phyloP scores from a whole-genome alignment of 305 asterid species.

The Fraxinus floribunda region DNA sequence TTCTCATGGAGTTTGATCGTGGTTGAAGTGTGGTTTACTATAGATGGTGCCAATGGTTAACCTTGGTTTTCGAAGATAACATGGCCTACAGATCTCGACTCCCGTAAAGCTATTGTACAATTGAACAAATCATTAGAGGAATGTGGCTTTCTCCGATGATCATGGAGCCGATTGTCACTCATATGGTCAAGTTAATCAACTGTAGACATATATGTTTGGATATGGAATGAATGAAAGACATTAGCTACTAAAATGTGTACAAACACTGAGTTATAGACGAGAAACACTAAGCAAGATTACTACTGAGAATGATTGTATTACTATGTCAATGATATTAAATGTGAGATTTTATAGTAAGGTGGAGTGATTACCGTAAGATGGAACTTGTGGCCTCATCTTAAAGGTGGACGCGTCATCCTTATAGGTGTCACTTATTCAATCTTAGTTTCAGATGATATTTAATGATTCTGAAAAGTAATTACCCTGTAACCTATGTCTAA shows the following conservation, averaged over 20 bases:
- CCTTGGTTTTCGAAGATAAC: neutral
- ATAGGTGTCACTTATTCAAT: neutral
- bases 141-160: neutral
- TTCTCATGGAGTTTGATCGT: neutral
- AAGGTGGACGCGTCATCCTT: neutral
- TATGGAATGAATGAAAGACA: neutral
- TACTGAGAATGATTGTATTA: neutral
- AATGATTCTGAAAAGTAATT: too few relatives aligned
- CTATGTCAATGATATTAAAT: neutral
- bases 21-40: neutral
- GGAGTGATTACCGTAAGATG: neutral
- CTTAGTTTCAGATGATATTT: too few relatives aligned
- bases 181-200: neutral
- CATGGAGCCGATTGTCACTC: neutral
- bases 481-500: too few relatives aligned
- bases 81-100: neutral
- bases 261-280: too few relatives aligned
- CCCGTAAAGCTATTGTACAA: neutral
- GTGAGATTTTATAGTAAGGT: too few relatives aligned
- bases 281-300: neutral
- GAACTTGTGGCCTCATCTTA: neutral
- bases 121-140: neutral
- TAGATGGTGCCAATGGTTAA: neutral
- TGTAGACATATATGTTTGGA: neutral
- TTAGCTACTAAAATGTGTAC: neutral